Conservation (phyloP, 2,329 filamentous ascomycete genomes). For the Aspergillus alliaceus region DNA sequence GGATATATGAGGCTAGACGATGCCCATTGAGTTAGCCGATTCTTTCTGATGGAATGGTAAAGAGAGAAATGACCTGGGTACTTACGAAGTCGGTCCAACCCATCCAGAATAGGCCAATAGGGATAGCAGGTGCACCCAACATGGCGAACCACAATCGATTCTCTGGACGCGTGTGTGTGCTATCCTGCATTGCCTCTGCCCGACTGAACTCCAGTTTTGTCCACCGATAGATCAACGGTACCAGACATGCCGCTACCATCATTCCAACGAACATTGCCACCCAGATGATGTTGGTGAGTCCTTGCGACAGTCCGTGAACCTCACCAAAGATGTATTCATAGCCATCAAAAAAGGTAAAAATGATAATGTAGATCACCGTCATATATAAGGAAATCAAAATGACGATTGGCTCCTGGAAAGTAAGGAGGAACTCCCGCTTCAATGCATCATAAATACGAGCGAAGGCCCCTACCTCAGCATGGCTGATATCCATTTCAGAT, state of each 20-base stretch:
- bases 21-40: not conserved
- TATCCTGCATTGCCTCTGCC: not conserved
- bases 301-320: conserved; percentile 49
- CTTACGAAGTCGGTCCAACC: conserved; percentile 48
- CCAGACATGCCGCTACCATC: not conserved
- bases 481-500: conserved; percentile 47
- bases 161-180: conserved; percentile 39
- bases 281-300: conserved; percentile 33
- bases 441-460: conserved; percentile 45
- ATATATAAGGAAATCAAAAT: conserved; percentile 34
- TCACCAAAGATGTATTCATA: conserved; percentile 54
- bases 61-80: not conserved
- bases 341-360: conserved; percentile 46
- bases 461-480: conserved; percentile 34
- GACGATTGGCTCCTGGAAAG: conserved; percentile 46
- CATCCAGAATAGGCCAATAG: conserved; percentile 58
- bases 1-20: conserved; percentile 37
- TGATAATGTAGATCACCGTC: conserved; percentile 36
- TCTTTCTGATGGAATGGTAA: not conserved
- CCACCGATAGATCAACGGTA: not conserved
- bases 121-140: conserved; percentile 50
- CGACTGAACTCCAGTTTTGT: not conserved
- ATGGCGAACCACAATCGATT: conserved; percentile 56
- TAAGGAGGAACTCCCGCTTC: conserved; percentile 52
- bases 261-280: not conserved